Base-by-base conservation (phyloP, 2,329 filamentous ascomycete genomes). In the Dactylellina parvicollis region DNA sequence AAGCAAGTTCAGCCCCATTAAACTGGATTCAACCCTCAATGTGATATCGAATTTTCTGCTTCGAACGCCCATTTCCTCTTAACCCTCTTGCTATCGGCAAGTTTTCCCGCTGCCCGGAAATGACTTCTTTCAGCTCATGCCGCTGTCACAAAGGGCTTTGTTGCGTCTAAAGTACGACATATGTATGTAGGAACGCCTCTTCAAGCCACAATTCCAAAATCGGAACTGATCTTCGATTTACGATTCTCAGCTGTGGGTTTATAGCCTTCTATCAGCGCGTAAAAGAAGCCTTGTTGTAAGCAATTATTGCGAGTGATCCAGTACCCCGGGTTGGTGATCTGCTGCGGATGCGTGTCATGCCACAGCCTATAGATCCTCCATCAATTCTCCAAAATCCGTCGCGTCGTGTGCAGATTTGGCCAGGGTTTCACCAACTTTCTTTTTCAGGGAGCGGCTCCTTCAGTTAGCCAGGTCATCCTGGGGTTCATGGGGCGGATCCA, bases 141-240 rank as follows among this genome's bases (percentile, higher is more conserved):
- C 30, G 30, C 30, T 52, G 4, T 22, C 32, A 4, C 16, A 34
- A 14, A 28, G 44, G n/a, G n/a, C n/a, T n/a, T 50, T 36, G 3
- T 50, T 18, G 40, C 18, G 42, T 20, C 20, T 50, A 52, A 62
- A 22, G 38, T 62, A 34, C 18, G n/a, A 24, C 10, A 12, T 7
- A 16, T 62, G 18, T 46, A 9, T n/a, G n/a, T n/a, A n/a, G n/a
- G n/a, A n/a, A 50, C 56, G 56, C 56, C 56, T 61, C 32, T 61
- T 34, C 28, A 36, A 62, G 57, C 57, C 57, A 62, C 44, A 36
- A 49, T 24, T 14, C 56, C 44, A 20, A 40, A 62, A 62, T 14
- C 20, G 32, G 57, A 8, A 40, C 42, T 62, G 57, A 52, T 52
- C 44, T 9, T 14, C 42, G 5, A 30, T 5, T 12, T 18, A 3